Evolutionary conservation across 1,284 basidiomycete genomes (phyloP).

Genomic region (Trichosporon asahii): DNA sequence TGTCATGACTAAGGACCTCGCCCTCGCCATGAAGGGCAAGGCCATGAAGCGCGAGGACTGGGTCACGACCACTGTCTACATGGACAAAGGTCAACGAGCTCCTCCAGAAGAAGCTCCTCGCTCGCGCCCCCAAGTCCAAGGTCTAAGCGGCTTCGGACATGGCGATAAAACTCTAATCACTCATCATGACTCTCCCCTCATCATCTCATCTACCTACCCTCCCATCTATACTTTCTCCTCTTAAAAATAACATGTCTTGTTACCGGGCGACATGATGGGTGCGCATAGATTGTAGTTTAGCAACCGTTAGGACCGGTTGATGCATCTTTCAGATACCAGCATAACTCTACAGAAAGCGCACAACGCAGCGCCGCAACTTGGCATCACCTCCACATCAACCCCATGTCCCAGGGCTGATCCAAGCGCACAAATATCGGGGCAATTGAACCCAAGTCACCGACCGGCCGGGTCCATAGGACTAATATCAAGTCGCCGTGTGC

Average conservation of each 20-base stretch:
- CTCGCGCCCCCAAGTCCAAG: conserved; percentile 22
- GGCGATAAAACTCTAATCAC: not conserved
- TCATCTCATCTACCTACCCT: not conserved
- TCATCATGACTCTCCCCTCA: conserved; percentile 9
- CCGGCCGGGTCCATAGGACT: conserved; percentile 4
- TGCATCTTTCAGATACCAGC: conserved; percentile 9
- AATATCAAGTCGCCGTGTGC: not conserved
- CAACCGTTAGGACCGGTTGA: conserved; percentile 10
- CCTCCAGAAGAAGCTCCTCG: conserved; percentile 39
- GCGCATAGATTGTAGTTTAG: conserved; percentile 10
- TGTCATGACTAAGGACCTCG: conserved; percentile 96
- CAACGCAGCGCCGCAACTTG: no score
- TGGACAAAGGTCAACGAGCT: conserved; percentile 69
- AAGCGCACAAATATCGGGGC: not conserved
- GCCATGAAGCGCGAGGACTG: conserved; percentile 85
- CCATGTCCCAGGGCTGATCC: no score
- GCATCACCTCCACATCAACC: no score
- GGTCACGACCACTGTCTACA: conserved; percentile 85
- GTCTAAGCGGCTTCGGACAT: conserved; percentile 5
- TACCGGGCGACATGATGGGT: conserved; percentile 9
- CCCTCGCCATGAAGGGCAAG: conserved; percentile 91
- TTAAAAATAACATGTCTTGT: conserved; percentile 8
- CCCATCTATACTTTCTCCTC: conserved; percentile 3
- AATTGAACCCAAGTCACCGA: not conserved
- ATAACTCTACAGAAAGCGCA: not conserved